These are phyloP conservation scores for Ceratocystis diversiconidia DNA, from an alignment of 2,329 filamentous ascomycete species.

Conservation along the genomic window DNA sequence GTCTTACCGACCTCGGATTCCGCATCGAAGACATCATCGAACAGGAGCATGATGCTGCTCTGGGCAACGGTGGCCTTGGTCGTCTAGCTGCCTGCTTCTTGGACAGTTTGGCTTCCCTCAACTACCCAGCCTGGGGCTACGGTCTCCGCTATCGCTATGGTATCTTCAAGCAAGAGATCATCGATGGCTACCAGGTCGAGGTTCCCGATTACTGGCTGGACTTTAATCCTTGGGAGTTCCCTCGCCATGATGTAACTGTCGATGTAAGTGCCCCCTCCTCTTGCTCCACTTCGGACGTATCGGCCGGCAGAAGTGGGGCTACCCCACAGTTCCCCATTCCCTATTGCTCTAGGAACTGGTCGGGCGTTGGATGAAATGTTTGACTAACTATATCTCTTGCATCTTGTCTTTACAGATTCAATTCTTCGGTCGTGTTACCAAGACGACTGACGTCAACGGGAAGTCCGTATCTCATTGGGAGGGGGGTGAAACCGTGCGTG, in stretches of 20 bases:
- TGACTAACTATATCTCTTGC: neutral
- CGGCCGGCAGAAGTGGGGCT: neutral
- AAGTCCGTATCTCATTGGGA: slow-evolving; percentile 70
- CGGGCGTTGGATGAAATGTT: neutral
- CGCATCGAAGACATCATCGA: slow-evolving; percentile 88
- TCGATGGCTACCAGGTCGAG: slow-evolving; percentile 95
- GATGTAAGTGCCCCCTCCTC: slow-evolving; percentile 41
- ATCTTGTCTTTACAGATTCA: slow-evolving; percentile 44
- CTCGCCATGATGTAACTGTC: slow-evolving; percentile 84
- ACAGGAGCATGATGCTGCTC: slow-evolving; percentile 89
- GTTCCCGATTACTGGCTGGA: slow-evolving; percentile 98
- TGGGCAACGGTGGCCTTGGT: slow-evolving; percentile 90
- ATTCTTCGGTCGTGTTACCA: slow-evolving; percentile 80
- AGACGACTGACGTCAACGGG: slow-evolving; percentile 59
- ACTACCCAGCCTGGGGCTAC: slow-evolving; percentile 96
- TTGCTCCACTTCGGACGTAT: neutral
- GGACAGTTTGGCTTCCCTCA: slow-evolving; percentile 85
- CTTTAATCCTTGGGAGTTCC: slow-evolving; percentile 99
- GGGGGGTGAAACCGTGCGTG: slow-evolving; percentile 80
- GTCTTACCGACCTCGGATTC: slow-evolving; percentile 81
- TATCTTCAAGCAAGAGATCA: slow-evolving; percentile 99
- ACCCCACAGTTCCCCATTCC: neutral
- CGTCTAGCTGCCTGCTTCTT: slow-evolving; percentile 93
- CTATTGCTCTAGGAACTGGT: too few species aligned
- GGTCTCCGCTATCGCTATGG: slow-evolving; percentile 89